Base-by-base conservation (phyloP, 1,284 basidiomycete species). In the Cryptococcus depauperatus region DNA sequence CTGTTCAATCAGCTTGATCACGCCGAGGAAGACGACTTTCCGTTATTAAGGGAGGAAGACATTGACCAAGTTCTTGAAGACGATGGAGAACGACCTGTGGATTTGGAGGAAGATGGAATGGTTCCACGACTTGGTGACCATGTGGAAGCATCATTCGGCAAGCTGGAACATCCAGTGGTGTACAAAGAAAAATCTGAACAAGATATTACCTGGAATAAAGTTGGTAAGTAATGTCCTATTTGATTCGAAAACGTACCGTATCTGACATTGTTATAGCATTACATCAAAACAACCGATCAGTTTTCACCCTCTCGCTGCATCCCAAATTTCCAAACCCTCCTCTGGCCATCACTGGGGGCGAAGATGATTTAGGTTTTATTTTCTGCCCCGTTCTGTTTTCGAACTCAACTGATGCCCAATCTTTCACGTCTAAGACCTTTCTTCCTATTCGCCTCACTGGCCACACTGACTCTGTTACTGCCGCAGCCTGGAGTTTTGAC, bases 361-460 rank as follows among this genome's bases (percentile, higher is more conserved):
- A 93, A 70, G 93, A 97, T 66, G 92, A 97, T 66, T 70, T 85
- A 0, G 93, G 85, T 30, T 96, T 89, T 71, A 79, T 97, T 58
- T 97, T 90, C 45, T 55, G 51, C 21, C 59, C 60, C 5, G 47
- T 64, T 23, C 54, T 59, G 13, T 45, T 46, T 11, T 48, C n/a
- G 13, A 39, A 6, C 22, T 16, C 29, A 28, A 23, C 38, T n/a
- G 35, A 25, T 13, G 35, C n/a, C 28, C 18, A 21, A 8, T 41
- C 39, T 19, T 54, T 65, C 55, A 59, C 61, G 49, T 37, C 50
- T 13, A 37, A 44, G 84, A 82, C 87, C 33, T 83, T 83, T 52
- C 74, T 82, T 51, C 76, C 96, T 34, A 82, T 83, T 39, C 84
- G 82, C 63, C 77, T 97, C 41, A 83, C 83, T 0, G 93, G 93